Evolutionary conservation across 345 rosid genomes (phyloP).

Genomic region (Syzygium grande): DNA sequence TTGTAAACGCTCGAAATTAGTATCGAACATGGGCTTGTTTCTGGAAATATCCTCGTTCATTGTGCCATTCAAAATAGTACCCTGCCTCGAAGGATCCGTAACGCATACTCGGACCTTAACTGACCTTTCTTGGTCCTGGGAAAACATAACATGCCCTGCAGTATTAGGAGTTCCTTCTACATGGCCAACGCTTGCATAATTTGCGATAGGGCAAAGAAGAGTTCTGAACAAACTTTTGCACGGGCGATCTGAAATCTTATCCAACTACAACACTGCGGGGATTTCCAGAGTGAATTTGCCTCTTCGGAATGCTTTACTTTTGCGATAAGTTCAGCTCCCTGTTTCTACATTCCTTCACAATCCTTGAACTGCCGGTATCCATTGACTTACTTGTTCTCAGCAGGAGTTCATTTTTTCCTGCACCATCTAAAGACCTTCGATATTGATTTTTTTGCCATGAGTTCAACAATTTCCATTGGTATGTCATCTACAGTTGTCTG

Average conservation of each 20-base stretch:
- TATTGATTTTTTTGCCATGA: conserved; percentile 83
- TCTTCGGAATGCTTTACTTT: conserved; percentile 29
- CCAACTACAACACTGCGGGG: conserved; percentile 30
- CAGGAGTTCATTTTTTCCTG: conserved; percentile 31
- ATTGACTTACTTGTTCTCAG: conserved; percentile 23
- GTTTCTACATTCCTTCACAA: conserved; percentile 28
- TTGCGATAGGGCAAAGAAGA: conserved; percentile 31
- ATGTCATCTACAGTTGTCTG: conserved; percentile 61
- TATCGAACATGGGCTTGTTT: conserved; percentile 20
- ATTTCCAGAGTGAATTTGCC: conserved; percentile 25
- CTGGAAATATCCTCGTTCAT: conserved; percentile 38
- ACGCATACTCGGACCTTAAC: conserved; percentile 30
- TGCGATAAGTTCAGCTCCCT: conserved; percentile 24
- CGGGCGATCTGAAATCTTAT: conserved; percentile 16
- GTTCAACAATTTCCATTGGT: conserved; percentile 93
- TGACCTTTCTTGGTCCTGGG: conserved; percentile 35
- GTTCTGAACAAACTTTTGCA: conserved; percentile 28
- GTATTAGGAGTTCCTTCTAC: conserved; percentile 27
- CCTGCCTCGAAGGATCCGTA: conserved; percentile 23
- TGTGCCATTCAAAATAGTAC: conserved; percentile 24
- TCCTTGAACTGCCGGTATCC: conserved; percentile 30
- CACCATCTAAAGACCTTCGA: conserved; percentile 75
- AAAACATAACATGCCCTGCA: conserved; percentile 22
- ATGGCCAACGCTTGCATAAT: conserved; percentile 16
- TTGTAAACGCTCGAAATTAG: conserved; percentile 7